A percentile compares a stretch with the other conserved stretches of the same genome.
Conservation (phyloP, 1,139 yeast species). For the Candida gigantensis region DNA sequence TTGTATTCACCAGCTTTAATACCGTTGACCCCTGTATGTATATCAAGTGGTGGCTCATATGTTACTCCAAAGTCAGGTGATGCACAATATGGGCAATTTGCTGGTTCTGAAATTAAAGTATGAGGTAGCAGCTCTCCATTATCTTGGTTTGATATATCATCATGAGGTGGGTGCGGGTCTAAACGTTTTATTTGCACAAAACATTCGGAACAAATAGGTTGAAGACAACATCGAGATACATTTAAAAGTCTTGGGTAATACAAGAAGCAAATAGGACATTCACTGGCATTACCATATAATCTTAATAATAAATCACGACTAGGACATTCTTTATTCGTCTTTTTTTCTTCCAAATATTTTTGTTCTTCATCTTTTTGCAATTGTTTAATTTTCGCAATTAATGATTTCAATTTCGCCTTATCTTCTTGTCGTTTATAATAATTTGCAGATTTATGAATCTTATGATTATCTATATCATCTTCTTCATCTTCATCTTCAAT, state of each 20-base stretch:
- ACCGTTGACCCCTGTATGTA: constrained; percentile 58
- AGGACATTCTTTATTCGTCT: constrained; percentile 21
- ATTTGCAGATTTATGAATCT: constrained; percentile 52
- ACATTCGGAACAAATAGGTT: constrained; percentile 94
- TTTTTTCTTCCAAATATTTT: constrained; percentile 38
- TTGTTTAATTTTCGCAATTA: constrained; percentile 48
- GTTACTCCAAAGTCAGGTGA: constrained; percentile 83
- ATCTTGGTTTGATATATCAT: constrained; percentile 37
- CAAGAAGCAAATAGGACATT: constrained; percentile 94
- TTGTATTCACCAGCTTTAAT: constrained; percentile 38
- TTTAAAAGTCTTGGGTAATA: constrained; percentile 80
- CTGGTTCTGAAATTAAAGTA: constrained; percentile 78
- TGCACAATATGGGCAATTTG: constrained; percentile 93
- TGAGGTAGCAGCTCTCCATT: constrained; percentile 44
- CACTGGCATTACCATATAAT: constrained; percentile 66
- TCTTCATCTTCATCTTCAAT: constrained; percentile 53
- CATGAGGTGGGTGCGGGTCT: constrained; percentile 96
- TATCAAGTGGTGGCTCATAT: constrained; percentile 61
- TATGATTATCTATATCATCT: constrained; percentile 56
- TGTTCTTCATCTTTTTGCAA: constrained; percentile 58
- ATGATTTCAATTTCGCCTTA: constrained; percentile 49
- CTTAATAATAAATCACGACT: constrained; percentile 33
- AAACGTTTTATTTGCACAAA: constrained; percentile 92
- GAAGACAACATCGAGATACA: constrained; percentile 85
- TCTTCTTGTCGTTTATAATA: constrained; percentile 57